Evolutionary conservation across 2,329 filamentous ascomycete species (phyloP).

Genomic region (Fusarium verrucosum): DNA sequence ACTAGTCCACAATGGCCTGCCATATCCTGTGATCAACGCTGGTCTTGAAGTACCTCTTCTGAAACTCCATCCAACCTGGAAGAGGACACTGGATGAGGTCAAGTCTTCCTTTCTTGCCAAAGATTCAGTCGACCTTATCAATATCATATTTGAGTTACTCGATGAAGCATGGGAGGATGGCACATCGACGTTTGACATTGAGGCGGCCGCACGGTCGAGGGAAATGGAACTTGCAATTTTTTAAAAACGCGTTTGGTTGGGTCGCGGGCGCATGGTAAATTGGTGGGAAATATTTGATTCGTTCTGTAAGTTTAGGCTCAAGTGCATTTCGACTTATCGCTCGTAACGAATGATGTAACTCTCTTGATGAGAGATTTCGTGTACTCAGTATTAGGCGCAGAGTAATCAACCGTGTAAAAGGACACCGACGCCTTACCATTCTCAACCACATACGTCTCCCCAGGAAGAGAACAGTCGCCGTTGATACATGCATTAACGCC

Average conservation of each 20-base stretch:
- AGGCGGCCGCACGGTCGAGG: conserved; percentile 10
- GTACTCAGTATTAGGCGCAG: conserved; percentile 52
- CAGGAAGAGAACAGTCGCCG: conserved; percentile 60
- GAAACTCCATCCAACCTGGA: conserved; percentile 27
- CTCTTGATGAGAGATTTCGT: conserved; percentile 41
- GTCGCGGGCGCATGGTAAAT: not conserved
- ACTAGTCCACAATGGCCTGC: conserved; percentile 33
- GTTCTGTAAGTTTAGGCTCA: not conserved
- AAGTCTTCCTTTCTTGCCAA: conserved; percentile 8
- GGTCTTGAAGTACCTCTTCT: conserved; percentile 36
- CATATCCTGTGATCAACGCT: conserved; percentile 32
- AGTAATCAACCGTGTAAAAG: conserved; percentile 61
- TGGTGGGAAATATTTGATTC: not conserved
- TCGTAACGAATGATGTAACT: conserved; percentile 31
- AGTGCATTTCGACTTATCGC: not conserved
- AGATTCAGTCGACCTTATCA: conserved; percentile 28
- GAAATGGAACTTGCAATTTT: conserved; percentile 36
- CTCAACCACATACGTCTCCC: conserved; percentile 59
- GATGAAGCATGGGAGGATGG: conserved; percentile 36
- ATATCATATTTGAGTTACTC: conserved; percentile 20
- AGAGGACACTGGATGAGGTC: conserved; percentile 28
- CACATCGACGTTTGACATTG: conserved; percentile 36
- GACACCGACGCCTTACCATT: conserved; percentile 54
- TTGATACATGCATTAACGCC: conserved; percentile 61
- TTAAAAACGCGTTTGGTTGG: not conserved